phyloP scores from a whole-genome alignment of 2,329 filamentous ascomycete genomes.

The Phaeosphaeria sp. region DNA sequence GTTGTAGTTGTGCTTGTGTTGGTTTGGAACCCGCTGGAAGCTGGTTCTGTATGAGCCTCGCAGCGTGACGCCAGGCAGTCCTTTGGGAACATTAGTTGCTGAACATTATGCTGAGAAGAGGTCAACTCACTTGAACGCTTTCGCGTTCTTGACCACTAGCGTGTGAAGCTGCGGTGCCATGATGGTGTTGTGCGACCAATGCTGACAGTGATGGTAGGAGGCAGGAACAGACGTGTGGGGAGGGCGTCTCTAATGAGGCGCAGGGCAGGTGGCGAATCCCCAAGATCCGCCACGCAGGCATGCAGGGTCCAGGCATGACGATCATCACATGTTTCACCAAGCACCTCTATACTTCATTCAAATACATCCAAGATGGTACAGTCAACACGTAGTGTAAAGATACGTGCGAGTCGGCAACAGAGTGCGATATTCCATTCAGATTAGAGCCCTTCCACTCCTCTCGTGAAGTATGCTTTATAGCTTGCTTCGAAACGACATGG shows the following conservation, averaged over 20 bases:
- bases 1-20: conserved; percentile 61
- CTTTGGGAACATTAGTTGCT: conserved; percentile 38
- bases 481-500: no score
- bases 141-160: conserved; percentile 51
- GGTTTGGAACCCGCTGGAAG: conserved; percentile 53
- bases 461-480: no score
- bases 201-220: conserved; percentile 12
- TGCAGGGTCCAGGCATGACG: conserved; percentile 24
- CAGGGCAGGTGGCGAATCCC: conserved; percentile 22
- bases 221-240: conserved; percentile 25
- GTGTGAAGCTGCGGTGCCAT: conserved; percentile 51
- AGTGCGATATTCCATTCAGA: no score
- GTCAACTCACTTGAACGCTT: conserved; percentile 49
- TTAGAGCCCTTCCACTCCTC: no score
- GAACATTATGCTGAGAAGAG: background rate
- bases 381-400: no score
- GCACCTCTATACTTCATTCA: no score
- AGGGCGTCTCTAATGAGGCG: conserved; percentile 26
- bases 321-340: conserved; percentile 23
- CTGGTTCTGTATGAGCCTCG: conserved; percentile 54
- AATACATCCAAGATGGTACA: no score
- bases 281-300: no score
- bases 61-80: conserved; percentile 57
- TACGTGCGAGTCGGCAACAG: no score
- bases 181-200: conserved; percentile 28